Conservation (phyloP, 345 rosid genomes). For the Hibiscus tridactylites region DNA sequence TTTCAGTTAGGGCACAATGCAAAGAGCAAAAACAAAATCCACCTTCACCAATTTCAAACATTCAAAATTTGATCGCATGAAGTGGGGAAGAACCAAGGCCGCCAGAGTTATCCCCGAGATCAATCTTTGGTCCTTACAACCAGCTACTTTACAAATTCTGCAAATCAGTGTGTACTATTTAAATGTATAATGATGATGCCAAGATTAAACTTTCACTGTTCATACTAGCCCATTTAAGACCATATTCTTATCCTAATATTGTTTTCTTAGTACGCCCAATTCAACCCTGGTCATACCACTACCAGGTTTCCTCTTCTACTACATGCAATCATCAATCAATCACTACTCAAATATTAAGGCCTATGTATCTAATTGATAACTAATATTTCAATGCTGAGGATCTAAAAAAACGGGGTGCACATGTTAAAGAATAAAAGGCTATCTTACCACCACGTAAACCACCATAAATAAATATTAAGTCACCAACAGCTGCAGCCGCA, state of each 20-base stretch:
- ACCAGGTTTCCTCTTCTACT: neutral
- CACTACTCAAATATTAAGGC: neutral
- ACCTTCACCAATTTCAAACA: too few relatives aligned
- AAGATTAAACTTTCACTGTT: neutral
- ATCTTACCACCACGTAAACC: constrained; percentile 96
- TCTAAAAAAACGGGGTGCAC: neutral
- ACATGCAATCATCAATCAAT: constrained; percentile 2
- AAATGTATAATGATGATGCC: neutral
- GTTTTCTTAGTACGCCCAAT: neutral
- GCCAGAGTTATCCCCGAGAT: neutral
- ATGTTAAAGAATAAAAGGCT: neutral
- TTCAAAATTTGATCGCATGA: too few relatives aligned
- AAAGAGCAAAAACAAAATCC: neutral
- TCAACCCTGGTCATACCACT: neutral
- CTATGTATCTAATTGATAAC: neutral
- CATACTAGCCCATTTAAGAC: neutral
- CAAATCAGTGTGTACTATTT: neutral
- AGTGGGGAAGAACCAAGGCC: neutral
- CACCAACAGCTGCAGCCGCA: constrained; percentile 97
- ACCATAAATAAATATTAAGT: constrained; percentile 88
- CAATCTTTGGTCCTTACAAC: neutral
- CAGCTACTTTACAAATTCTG: neutral
- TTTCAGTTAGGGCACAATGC: neutral
- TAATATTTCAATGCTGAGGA: neutral
- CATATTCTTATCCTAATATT: neutral